These are phyloP conservation scores for Sporopachydermia cereana DNA, from an alignment of 1,139 yeast genomes.

Conservation along the genomic window DNA sequence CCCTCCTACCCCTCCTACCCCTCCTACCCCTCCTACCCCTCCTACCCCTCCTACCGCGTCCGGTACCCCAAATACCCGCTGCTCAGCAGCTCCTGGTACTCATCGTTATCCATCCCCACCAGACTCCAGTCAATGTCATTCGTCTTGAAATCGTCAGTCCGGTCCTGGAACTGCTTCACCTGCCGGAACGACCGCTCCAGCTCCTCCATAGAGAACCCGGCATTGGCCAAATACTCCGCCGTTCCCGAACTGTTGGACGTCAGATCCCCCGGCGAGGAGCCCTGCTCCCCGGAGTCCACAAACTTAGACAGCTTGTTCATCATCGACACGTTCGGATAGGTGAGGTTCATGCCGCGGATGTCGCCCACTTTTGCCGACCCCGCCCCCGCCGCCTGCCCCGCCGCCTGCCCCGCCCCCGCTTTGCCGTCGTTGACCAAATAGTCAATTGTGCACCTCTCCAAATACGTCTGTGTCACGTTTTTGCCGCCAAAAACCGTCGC, in stretches of 20 bases:
- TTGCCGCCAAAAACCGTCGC: constrained; percentile 21
- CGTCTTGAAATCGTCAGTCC: not conserved
- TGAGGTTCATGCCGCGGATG: not conserved
- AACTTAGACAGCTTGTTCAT: not conserved
- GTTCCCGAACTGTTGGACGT: not conserved
- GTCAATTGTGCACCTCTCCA: constrained; percentile 19
- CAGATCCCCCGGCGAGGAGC: not conserved
- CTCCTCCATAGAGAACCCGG: constrained; percentile 2
- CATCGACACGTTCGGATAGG: not conserved
- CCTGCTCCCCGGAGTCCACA: not conserved
- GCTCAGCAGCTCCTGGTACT: not conserved
- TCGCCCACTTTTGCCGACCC: constrained; percentile 1
- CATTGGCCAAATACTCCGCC: constrained; percentile 4
- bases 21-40: not conserved
- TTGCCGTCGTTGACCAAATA: constrained; percentile 11
- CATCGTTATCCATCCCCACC: constrained; percentile 4
- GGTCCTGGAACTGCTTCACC: constrained; percentile 1
- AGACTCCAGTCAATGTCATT: not conserved
- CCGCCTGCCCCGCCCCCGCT: not conserved
- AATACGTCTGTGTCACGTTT: constrained; percentile 19
- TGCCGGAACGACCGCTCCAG: not conserved
- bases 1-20: too few relatives aligned
- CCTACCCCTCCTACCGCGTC: not conserved
- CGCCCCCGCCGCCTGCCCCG: not conserved
- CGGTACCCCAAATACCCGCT: constrained; percentile 2